Conservation (phyloP, 129 eudicot species). For the Solidago caesia region DNA sequence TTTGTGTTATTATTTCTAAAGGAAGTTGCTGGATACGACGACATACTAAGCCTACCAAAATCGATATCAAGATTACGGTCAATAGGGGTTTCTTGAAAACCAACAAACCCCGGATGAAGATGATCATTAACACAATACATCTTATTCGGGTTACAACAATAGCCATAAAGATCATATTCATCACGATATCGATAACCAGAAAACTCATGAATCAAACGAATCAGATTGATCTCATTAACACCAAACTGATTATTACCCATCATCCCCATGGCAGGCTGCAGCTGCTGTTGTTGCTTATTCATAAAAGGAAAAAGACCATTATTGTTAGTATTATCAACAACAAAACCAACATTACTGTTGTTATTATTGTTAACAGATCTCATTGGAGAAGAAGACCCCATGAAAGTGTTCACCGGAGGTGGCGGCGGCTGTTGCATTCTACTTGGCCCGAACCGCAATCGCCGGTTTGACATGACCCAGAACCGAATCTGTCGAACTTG, state of each 20-base stretch:
- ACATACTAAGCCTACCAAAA: conserved; percentile 29
- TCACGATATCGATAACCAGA: conserved; percentile 1
- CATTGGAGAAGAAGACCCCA: conserved; percentile 16
- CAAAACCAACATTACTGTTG: conserved; percentile 16
- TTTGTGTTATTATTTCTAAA: conserved; percentile 22
- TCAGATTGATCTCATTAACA: conserved; percentile 3
- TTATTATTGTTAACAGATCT: not conserved
- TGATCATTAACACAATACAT: conserved; percentile 12
- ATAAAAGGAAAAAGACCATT: conserved; percentile 3
- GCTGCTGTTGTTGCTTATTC: conserved; percentile 15
- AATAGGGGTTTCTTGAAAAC: conserved; percentile 29
- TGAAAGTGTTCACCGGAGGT: too few relatives aligned
- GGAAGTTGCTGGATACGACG: conserved; percentile 8
- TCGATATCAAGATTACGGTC: conserved; percentile 32
- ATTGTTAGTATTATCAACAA: not conserved
- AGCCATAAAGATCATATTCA: not conserved
- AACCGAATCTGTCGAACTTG: conserved; percentile 58
- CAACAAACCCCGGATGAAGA: not conserved
- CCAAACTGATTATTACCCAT: not conserved
- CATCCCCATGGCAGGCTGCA: conserved; percentile 10
- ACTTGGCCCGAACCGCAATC: conserved; percentile 84
- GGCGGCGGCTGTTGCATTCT: conserved; percentile 90
- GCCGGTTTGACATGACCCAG: conserved; percentile 69
- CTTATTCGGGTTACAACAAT: conserved; percentile 9
- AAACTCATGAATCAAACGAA: conserved; percentile 27